Base-by-base conservation (phyloP, 2,329 filamentous ascomycete species). In the Trichoderma lentiforme region DNA sequence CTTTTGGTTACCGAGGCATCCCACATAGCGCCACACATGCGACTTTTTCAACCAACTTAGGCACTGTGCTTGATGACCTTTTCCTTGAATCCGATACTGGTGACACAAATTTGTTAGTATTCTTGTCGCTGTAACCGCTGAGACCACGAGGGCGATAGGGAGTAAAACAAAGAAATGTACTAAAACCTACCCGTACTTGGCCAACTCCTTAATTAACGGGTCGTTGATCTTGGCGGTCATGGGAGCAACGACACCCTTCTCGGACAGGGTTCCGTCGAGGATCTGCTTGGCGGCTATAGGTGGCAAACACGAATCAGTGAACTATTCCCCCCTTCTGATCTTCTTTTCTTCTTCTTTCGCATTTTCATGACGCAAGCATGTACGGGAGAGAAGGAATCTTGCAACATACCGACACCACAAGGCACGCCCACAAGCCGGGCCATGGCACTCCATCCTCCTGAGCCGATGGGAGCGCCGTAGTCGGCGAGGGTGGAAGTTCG, bases 401-500 rank as follows among this genome's bases (percentile, higher is more conserved):
- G 47, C 1, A 53, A 53, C 47, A 0, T 53, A 53, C 47, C 47
- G 0, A 53, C 6, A 53, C 47, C 47, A 1, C 21, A 21, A 21
- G 21, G 21, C 21, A 21, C 21, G 21, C 21, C 21, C 21, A 21
- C 21, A 21, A 21, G 21, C 21, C 21, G 21, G 21, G 21, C 21
- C 21, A 21, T 21, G 21, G 21, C 21, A 21, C 21, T 21, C 21
- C 21, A 21, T 39, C 92, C 92, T 76, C 89, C 57, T 32, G 57
- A 60, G 28, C 57, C 57, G 12, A 24, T 87, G 26, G 66, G 91
- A 78, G 90, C 90, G 80, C 94, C 94, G 82, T 97, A 95, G 80
- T 97, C 93, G 79, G 86, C 87, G 18, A 98, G 88, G 1, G 94
- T 97, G 56, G 91, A 93, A 28, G 93, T 95, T 74, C 91, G 87